These are phyloP conservation scores for Rubus parviflorus DNA, from an alignment of 306 rosid species.

Conservation along the genomic window DNA sequence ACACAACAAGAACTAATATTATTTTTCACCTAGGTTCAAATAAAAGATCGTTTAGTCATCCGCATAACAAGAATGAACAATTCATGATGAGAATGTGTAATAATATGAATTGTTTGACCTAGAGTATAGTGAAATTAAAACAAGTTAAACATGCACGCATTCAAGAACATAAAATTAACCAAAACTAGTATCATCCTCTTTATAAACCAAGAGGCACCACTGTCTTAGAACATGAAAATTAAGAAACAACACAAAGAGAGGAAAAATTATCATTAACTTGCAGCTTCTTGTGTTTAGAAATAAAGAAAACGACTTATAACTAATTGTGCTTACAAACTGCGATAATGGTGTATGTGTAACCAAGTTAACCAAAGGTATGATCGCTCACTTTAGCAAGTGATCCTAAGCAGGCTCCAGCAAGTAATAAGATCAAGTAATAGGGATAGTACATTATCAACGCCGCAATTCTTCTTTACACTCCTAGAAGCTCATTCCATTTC, in stretches of 20 bases:
- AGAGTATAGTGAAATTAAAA: no score
- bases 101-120: no score
- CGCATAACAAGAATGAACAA: no score
- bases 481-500: neutral
- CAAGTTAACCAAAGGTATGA: slow-evolving; percentile 67
- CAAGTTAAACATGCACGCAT: no score
- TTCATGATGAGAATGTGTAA: no score
- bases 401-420: slow-evolving; percentile 96
- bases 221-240: no score
- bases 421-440: slow-evolving; percentile 67
- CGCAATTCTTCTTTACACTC: neutral
- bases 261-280: slow-evolving; percentile 3
- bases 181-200: no score
- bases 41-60: no score
- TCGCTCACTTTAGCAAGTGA: slow-evolving; percentile 64
- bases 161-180: no score
- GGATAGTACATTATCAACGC: neutral
- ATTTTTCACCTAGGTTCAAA: no score
- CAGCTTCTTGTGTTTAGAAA: neutral
- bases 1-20: no score
- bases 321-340: slow-evolving; percentile 75
- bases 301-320: neutral
- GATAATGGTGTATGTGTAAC: slow-evolving; percentile 77
- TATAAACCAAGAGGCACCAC: no score
- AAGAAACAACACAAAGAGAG: neutral